Evolutionary conservation across 768 basidiomycete genomes (phyloP).

Genomic region (Tulasnella sp.): DNA sequence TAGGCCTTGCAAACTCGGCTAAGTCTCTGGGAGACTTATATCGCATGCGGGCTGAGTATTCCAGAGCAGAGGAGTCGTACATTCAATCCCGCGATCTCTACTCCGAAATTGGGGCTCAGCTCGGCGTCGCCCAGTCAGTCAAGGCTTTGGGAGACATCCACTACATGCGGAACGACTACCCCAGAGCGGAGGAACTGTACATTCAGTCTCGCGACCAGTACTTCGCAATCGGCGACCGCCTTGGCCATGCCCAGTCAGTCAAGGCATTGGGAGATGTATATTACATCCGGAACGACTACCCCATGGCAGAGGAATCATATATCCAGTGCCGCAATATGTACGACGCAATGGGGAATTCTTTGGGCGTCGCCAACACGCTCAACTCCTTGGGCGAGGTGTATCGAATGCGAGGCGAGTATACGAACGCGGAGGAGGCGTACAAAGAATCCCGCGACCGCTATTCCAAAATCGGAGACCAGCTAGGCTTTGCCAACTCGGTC

Average conservation of each 20-base stretch:
- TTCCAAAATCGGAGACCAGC: background rate
- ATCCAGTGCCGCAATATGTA: no score
- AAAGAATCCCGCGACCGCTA: background rate
- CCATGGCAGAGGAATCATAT: no score
- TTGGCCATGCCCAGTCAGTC: no score
- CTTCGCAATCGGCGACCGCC: no score
- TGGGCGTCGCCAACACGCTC: background rate
- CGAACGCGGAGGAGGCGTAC: background rate
- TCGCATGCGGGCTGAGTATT: no score
- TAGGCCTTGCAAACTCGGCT: background rate
- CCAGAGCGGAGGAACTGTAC: background rate
- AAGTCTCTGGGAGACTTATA: background rate
- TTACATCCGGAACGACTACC: no score
- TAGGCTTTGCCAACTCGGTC: background rate
- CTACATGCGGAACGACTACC: background rate
- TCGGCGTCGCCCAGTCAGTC: background rate
- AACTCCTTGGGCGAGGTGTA: background rate
- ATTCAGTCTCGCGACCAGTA: background rate
- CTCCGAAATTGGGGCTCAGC: background rate
- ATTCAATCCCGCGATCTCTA: no score
- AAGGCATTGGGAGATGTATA: no score
- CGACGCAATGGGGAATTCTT: background rate
- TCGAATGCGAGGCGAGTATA: background rate
- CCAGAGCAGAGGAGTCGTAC: no score
- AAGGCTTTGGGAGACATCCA: background rate